Percentiles rank a stretch among this genome's conserved stretches.
These are phyloP conservation scores for Gossypium mustelinum DNA, from an alignment of 345 rosid species.

Conservation along the genomic window DNA sequence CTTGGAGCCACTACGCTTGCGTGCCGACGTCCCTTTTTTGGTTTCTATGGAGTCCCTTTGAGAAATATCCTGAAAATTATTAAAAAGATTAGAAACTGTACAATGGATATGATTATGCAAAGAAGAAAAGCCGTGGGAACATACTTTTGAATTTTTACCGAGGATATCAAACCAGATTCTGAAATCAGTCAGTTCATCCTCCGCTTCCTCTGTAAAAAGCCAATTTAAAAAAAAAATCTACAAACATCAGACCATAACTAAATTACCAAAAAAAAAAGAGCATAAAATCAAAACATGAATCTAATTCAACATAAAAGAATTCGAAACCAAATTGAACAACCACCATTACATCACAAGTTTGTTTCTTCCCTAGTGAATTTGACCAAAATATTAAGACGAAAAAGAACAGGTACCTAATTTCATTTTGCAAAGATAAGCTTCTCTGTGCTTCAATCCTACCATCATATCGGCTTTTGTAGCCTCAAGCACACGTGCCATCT, in stretches of 20 bases:
- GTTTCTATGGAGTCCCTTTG: slow-evolving; percentile 19
- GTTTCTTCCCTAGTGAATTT: neutral
- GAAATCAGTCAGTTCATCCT: slow-evolving; percentile 66
- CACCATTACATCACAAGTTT: neutral
- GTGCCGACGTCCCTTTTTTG: slow-evolving; percentile 10
- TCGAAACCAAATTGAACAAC: neutral
- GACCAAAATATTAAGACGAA: neutral
- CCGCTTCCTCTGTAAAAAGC: slow-evolving; percentile 47
- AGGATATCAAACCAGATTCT: slow-evolving; percentile 51
- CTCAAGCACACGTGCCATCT: slow-evolving; percentile 43
- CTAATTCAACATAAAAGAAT: neutral
- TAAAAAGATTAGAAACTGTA: neutral
- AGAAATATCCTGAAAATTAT: slow-evolving; percentile 23
- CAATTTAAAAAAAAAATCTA: neutral
- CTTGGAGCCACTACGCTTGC: slow-evolving; percentile 17
- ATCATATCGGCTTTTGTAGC: slow-evolving; percentile 51
- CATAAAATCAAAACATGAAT: neutral
- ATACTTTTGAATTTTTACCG: slow-evolving; percentile 39
- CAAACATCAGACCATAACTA: neutral
- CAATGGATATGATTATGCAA: neutral
- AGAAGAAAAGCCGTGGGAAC: slow-evolving; percentile 9
- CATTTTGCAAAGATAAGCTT: slow-evolving; percentile 40
- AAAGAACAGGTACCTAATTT: slow-evolving; percentile 40
- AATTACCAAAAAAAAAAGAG: neutral
- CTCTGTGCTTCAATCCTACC: slow-evolving; percentile 55